These are phyloP conservation scores for Fusarium falciforme DNA, from an alignment of 2,329 filamentous ascomycete genomes.

Conservation along the genomic window DNA sequence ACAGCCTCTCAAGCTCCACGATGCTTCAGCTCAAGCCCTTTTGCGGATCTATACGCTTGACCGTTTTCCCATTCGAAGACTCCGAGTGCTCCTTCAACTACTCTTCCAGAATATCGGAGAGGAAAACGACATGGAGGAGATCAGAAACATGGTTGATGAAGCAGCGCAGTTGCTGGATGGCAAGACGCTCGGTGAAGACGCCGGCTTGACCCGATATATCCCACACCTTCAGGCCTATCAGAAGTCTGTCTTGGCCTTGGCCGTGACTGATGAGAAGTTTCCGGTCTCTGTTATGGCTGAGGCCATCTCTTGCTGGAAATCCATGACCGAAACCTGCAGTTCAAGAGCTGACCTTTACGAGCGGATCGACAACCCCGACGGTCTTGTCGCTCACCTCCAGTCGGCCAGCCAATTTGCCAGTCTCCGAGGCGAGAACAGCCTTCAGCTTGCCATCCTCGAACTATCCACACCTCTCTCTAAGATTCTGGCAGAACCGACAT, in stretches of 20 bases:
- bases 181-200: slow-evolving; percentile 58
- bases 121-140: slow-evolving; percentile 51
- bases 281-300: slow-evolving; percentile 48
- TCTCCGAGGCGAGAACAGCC: slow-evolving; percentile 60
- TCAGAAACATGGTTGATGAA: slow-evolving; percentile 55
- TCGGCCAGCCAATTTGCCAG: slow-evolving; percentile 64
- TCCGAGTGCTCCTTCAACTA: slow-evolving; percentile 63
- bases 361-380: slow-evolving; percentile 61
- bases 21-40: slow-evolving; percentile 59
- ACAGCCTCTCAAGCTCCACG: slow-evolving; percentile 54
- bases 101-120: slow-evolving; percentile 62
- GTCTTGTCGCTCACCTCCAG: slow-evolving; percentile 61
- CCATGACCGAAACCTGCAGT: slow-evolving; percentile 53
- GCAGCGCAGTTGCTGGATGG: slow-evolving; percentile 50
- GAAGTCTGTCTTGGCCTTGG: slow-evolving; percentile 57
- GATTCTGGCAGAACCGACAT: slow-evolving; percentile 45
- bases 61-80: slow-evolving; percentile 63
- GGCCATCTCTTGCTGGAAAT: slow-evolving; percentile 58
- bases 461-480: slow-evolving; percentile 57
- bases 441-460: slow-evolving; percentile 61
- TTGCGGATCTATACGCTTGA: slow-evolving; percentile 62
- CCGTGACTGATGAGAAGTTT: slow-evolving; percentile 49
- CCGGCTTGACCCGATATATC: slow-evolving; percentile 56
- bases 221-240: slow-evolving; percentile 61
- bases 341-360: slow-evolving; percentile 55